Evolutionary conservation across 495 filamentous ascomycete genomes (phyloP), one percentile per base, ranked within the genome.

Genomic region (Neurospora sp.): DNA sequence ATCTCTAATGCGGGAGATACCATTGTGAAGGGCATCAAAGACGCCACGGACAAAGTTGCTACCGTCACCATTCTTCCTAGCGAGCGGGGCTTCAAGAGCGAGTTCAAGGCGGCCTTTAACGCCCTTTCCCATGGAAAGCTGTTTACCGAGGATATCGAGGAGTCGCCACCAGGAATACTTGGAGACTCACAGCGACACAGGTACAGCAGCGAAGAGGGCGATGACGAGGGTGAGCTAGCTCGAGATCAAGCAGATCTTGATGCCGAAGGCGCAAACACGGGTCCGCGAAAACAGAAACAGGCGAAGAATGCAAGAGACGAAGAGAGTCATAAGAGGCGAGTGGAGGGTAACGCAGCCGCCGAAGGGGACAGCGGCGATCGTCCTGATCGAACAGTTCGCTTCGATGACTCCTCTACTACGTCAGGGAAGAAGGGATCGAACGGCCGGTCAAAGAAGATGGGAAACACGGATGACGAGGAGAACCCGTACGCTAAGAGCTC

Each of bases 1-100:
- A 95, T 97, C 72, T 91, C 88, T 44, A 92, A 94, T 74, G 93
- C 96, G 75, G 91, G 91, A 9, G 90, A 93, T 76, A 94, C 91
- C 0, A 87, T 97, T 45, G 87, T 97, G 53, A 91, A 90, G 73
- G 82, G 81, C 2, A 84, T 97, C 70, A 85, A 87, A 38, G 91
- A 96, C 65, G 72, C 87, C 0, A 94, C 92, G 0, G 82, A 93
- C 37, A 88, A 88, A 76, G 72, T 96, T 6, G 93, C 91, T 22
- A 88, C 88, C 68, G 81, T 93, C 69, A 96, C 94, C 3, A 89
- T 96, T 38, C 80, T 96, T 1, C 94, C 94, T 0, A 89, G 89
- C 31, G 92, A 94, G 42, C 76, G 79, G 3, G 86, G 86, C 2
- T 81, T 86, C 48, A 84, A 75, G 72, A 78, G 78, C 48, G 83